phyloP scores from a whole-genome alignment of 106 monocot species.

The Apostasia ramifera region DNA sequence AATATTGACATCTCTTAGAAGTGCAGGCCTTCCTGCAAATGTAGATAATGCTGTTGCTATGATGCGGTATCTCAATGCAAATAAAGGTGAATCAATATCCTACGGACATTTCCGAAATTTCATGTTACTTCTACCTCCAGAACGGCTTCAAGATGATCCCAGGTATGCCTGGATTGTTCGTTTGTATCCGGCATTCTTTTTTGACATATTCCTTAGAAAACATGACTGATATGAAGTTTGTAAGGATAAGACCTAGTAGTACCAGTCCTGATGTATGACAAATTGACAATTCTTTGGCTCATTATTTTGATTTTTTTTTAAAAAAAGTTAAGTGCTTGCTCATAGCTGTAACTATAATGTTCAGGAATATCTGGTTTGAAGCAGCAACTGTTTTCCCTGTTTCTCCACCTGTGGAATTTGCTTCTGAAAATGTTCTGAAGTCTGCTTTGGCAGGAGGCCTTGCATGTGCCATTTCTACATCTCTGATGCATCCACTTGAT shows the following conservation, averaged over 20 bases:
- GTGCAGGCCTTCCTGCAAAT: conserved; percentile 92
- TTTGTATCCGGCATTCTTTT: not conserved
- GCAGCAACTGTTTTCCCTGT: conserved; percentile 53
- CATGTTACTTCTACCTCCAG: conserved; percentile 95
- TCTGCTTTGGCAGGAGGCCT: conserved; percentile 92
- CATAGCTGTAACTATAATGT: not conserved
- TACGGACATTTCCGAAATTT: conserved; percentile 98
- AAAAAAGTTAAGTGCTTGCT: not conserved
- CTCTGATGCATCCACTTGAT: conserved; percentile 78
- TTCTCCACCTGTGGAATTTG: conserved; percentile 46
- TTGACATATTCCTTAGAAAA: too few species aligned
- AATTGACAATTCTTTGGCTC: too few species aligned
- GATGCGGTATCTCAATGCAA: conserved; percentile 86
- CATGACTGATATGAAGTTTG: too few species aligned
- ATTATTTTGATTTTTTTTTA: too few species aligned
- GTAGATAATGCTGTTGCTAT: conserved; percentile 93
- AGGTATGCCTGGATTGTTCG: conserved; percentile 30
- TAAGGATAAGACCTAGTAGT: too few species aligned
- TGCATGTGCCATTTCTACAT: conserved; percentile 84
- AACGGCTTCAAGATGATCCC: conserved; percentile 95
- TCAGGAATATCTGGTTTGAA: conserved; percentile 69
- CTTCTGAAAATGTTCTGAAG: conserved; percentile 63
- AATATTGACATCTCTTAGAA: conserved; percentile 78
- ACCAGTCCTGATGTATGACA: too few species aligned
- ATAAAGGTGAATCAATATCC: conserved; percentile 73